Evolutionary conservation across 257 asterid genomes (phyloP), one percentile per base, ranked within the genome.

Genomic region (Nemophila menziesii): DNA sequence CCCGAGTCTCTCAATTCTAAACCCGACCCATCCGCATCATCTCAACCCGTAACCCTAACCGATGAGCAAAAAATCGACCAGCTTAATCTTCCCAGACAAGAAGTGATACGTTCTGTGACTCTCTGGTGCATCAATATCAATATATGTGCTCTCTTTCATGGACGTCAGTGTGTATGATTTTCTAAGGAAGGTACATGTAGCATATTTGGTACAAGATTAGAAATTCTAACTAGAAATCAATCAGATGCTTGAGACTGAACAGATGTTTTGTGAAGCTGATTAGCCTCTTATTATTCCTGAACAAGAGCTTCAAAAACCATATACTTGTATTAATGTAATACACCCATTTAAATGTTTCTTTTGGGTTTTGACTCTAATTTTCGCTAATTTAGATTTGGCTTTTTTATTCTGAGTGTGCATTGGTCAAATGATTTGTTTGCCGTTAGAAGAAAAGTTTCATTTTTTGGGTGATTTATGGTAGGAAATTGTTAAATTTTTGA

Each of bases 151-250:
- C n/a, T n/a, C n/a, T n/a, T n/a, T n/a, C n/a, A n/a, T n/a, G n/a
- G n/a, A n/a, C n/a, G n/a, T n/a, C n/a, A n/a, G n/a, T n/a, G n/a
- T n/a, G n/a, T n/a, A n/a, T n/a, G n/a, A n/a, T n/a, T n/a, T n/a
- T n/a, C n/a, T n/a, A n/a, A n/a, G n/a, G n/a, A n/a, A n/a, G n/a
- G n/a, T n/a, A n/a, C n/a, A n/a, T n/a, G n/a, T n/a, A n/a, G n/a
- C n/a, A n/a, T n/a, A n/a, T n/a, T n/a, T n/a, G n/a, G n/a, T n/a
- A n/a, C n/a, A n/a, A n/a, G n/a, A n/a, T n/a, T n/a, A n/a, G n/a
- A n/a, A n/a, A n/a, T n/a, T n/a, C n/a, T n/a, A n/a, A n/a, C 93
- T 89, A 11, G 80, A 75, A n/a, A 84, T 83, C 74, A 92, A 95
- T 34, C 85, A 60, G 62, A 54, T 49, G 46, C 90, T 89, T 8